Conservation (phyloP, 106 monocot genomes). For the Allium cepa region DNA sequence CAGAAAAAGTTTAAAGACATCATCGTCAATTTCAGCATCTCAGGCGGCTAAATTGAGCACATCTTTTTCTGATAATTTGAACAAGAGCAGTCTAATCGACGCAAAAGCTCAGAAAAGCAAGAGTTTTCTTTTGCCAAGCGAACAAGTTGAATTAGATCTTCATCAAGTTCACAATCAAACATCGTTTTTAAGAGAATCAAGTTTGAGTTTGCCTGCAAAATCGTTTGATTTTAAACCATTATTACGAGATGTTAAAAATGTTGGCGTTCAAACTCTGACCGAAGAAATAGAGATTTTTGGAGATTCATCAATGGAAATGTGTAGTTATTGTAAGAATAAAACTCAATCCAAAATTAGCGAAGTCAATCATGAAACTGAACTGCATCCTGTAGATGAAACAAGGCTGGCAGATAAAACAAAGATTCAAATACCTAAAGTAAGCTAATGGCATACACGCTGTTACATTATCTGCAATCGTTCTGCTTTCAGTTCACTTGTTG, state of each 20-base stretch:
- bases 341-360: constrained; percentile 17
- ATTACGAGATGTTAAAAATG: constrained; percentile 26
- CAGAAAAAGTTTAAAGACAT: constrained; percentile 50
- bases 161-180: constrained; percentile 53
- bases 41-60: constrained; percentile 18
- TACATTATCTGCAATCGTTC: too few species aligned
- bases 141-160: constrained; percentile 66
- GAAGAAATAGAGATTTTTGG: constrained; percentile 25
- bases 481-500: neutral
- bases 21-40: constrained; percentile 43
- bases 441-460: neutral
- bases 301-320: constrained; percentile 37
- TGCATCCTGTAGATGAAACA: constrained; percentile 49
- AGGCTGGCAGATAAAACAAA: constrained; percentile 32
- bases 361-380: constrained; percentile 20
- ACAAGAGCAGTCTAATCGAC: constrained; percentile 12
- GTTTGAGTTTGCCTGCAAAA: constrained; percentile 49
- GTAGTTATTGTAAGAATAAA: constrained; percentile 47
- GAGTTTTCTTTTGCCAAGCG: constrained; percentile 30
- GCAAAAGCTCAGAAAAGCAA: constrained; percentile 9
- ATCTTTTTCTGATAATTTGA: constrained; percentile 22
- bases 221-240: constrained; percentile 33
- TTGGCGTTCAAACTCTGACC: constrained; percentile 64
- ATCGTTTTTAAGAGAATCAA: constrained; percentile 41
- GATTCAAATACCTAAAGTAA: constrained; percentile 66